Conservation (phyloP, 2,329 filamentous ascomycete species). For the Cucurbitaria berberidis region DNA sequence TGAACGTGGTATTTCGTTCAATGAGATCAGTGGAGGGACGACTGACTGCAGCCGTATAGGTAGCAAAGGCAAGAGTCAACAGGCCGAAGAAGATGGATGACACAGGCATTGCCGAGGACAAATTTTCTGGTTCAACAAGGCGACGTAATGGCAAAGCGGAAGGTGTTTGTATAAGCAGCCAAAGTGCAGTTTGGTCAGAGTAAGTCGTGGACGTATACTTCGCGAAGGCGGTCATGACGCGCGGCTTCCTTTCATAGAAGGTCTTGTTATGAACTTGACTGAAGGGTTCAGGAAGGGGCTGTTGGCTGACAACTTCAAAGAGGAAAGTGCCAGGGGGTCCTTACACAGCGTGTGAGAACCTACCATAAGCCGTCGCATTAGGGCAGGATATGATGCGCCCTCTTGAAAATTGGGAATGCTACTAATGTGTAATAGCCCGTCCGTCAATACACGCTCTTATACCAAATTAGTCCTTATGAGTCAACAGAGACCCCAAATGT, state of each 20-base stretch:
- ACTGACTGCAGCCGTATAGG: background rate
- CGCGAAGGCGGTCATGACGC: background rate
- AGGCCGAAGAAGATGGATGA: background rate
- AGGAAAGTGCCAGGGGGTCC: background rate
- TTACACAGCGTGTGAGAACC: background rate
- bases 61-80: background rate
- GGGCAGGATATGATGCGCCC: background rate
- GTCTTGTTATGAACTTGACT: background rate
- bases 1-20: background rate
- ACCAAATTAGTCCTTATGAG: background rate
- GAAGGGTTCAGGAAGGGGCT: background rate
- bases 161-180: too few species aligned
- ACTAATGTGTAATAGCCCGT: too few species aligned
- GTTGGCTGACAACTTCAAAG: background rate
- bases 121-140: too few species aligned
- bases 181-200: background rate
- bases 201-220: background rate
- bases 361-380: background rate
- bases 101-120: too few species aligned
- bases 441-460: too few species aligned
- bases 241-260: background rate
- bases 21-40: background rate
- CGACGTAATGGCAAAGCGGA: too few species aligned
- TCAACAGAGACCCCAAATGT: background rate
- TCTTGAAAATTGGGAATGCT: too few species aligned